Conservation (phyloP, 768 basidiomycete species). For the Russula brevipes region DNA sequence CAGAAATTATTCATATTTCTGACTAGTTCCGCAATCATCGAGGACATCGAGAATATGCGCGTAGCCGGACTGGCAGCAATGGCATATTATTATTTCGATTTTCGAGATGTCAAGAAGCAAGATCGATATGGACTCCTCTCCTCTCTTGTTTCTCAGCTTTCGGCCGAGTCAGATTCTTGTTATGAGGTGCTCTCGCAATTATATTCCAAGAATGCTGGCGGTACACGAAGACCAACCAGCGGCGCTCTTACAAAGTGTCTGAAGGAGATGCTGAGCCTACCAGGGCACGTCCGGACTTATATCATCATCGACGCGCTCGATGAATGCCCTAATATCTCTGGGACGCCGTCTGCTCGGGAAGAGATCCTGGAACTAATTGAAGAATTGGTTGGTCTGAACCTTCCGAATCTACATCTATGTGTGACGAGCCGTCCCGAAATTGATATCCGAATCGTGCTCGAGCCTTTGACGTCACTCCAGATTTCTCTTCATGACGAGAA, state of each 20-base stretch:
- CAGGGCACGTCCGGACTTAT: background rate
- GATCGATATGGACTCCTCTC: background rate
- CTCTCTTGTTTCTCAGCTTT: background rate
- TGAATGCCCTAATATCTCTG: background rate
- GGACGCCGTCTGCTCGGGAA: background rate
- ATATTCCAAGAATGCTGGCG: background rate
- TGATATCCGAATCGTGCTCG: too few species aligned
- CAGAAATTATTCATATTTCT: background rate
- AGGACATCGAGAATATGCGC: background rate
- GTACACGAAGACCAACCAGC: background rate
- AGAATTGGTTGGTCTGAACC: background rate
- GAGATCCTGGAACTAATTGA: background rate
- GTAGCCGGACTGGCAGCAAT: background rate
- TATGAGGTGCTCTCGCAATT: background rate
- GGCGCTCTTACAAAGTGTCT: background rate
- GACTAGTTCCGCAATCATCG: background rate
- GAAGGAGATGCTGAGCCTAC: background rate
- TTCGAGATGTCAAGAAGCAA: background rate
- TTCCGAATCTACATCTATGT: background rate
- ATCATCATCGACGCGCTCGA: background rate
- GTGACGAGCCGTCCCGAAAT: constrained; percentile 3
- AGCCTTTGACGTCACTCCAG: too few species aligned
- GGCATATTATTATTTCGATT: background rate
- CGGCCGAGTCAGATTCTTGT: background rate
- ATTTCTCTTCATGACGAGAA: too few species aligned